These are phyloP conservation scores for Vararia minispora DNA, from an alignment of 768 basidiomycete species.

Conservation along the genomic window DNA sequence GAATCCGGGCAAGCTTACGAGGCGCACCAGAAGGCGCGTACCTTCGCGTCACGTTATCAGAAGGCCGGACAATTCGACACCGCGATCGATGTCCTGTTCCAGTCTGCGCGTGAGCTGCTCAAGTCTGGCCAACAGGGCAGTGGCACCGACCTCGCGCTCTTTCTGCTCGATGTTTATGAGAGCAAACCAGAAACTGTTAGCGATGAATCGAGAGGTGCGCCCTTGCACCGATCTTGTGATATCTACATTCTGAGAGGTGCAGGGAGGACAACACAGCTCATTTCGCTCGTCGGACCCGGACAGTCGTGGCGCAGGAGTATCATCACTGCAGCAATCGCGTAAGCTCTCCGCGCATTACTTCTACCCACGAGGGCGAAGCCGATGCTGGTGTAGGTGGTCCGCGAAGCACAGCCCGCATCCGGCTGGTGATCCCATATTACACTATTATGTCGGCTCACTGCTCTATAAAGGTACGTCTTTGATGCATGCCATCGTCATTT, in stretches of 20 bases:
- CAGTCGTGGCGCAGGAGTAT: constrained; percentile 89
- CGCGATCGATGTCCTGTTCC: constrained; percentile 90
- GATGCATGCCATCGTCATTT: not conserved
- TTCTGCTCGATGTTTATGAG: constrained; percentile 79
- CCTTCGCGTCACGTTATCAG: constrained; percentile 80
- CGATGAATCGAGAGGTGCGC: constrained; percentile 75
- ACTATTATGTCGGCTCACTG: constrained; percentile 84
- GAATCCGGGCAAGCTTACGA: constrained; percentile 68
- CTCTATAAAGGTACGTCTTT: constrained; percentile 62
- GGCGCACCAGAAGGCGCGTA: constrained; percentile 94
- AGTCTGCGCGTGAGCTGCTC: constrained; percentile 76
- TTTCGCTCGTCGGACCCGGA: constrained; percentile 69
- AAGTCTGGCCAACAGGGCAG: constrained; percentile 85
- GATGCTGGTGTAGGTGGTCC: constrained; percentile 58
- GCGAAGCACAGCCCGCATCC: constrained; percentile 68
- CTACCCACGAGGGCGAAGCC: constrained; percentile 3
- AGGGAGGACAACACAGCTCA: constrained; percentile 87
- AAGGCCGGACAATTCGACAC: constrained; percentile 75
- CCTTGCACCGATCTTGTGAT: not conserved
- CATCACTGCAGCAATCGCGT: constrained; percentile 79
- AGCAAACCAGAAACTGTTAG: constrained; percentile 56
- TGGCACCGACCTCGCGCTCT: constrained; percentile 74
- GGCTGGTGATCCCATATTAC: constrained; percentile 79
- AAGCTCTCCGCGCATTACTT: constrained; percentile 21
- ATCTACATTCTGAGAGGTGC: constrained; percentile 1